Percentiles rank a stretch among this genome's conserved stretches.
Conservation (phyloP, 306 rosid genomes). For the Nissolia schottii region DNA sequence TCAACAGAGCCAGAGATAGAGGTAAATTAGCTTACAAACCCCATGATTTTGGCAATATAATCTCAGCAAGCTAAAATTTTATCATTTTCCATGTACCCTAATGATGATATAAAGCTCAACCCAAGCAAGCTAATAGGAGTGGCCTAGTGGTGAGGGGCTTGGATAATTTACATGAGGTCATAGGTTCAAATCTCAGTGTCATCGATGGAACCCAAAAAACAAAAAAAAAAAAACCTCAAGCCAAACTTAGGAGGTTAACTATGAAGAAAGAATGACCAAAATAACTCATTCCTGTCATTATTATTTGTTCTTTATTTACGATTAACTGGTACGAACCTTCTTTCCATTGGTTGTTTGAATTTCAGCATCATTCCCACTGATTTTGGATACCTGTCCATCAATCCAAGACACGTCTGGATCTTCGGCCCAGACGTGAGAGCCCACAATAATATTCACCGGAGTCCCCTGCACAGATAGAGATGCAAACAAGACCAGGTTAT, state of each 20-base stretch:
- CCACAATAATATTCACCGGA: slow-evolving; percentile 81
- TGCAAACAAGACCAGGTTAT: background rate
- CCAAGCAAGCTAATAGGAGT: too few relatives aligned
- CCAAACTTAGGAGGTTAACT: background rate
- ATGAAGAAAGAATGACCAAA: background rate
- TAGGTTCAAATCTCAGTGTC: too few relatives aligned
- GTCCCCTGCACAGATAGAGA: slow-evolving; percentile 91
- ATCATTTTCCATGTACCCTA: background rate
- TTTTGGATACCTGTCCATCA: slow-evolving; percentile 77
- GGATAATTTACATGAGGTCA: too few relatives aligned
- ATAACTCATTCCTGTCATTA: slow-evolving; percentile 3
- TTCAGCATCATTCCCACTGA: slow-evolving; percentile 72
- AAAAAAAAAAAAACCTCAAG: too few relatives aligned
- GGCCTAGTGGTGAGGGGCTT: too few relatives aligned
- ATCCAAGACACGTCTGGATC: slow-evolving; percentile 69
- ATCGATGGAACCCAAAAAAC: too few relatives aligned
- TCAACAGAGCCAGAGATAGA: background rate
- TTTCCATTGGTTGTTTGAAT: slow-evolving; percentile 60
- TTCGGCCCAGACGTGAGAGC: slow-evolving; percentile 92
- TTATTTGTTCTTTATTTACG: background rate
- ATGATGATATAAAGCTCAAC: background rate
- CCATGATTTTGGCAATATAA: background rate
- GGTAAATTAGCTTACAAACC: background rate
- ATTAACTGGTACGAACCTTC: slow-evolving; percentile 45
- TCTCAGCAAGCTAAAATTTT: background rate